Percentiles rank a stretch among this genome's conserved stretches.
Conservation (phyloP, 2,329 filamentous ascomycete species). For the Coleophoma cylindrospora region DNA sequence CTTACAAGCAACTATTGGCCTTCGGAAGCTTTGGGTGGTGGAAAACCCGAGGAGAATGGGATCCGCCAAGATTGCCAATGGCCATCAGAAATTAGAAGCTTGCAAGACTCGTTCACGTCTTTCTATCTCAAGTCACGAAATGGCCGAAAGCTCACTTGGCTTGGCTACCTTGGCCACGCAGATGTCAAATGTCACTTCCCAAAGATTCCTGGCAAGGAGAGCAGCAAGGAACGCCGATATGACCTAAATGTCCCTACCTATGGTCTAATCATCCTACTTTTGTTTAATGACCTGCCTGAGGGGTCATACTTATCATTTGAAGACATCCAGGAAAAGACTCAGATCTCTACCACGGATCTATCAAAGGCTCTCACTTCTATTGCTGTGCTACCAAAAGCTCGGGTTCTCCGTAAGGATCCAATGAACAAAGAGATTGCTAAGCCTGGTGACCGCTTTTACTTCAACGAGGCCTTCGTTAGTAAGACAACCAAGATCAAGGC, state of each 20-base stretch:
- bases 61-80: constrained; percentile 57
- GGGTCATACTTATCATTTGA: constrained; percentile 53
- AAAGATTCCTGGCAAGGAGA: constrained; percentile 64
- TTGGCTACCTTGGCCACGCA: constrained; percentile 66
- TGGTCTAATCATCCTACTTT: constrained; percentile 80
- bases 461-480: constrained; percentile 77
- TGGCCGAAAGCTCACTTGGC: constrained; percentile 84
- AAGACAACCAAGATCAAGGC: constrained; percentile 86
- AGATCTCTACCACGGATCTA: constrained; percentile 71
- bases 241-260: constrained; percentile 92
- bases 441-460: constrained; percentile 70
- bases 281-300: constrained; percentile 75
- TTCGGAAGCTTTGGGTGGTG: constrained; percentile 71
- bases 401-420: constrained; percentile 76
- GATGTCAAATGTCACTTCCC: constrained; percentile 81
- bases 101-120: constrained; percentile 81
- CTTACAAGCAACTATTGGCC: constrained; percentile 96
- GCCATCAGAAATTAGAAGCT: constrained; percentile 65
- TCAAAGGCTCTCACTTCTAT: constrained; percentile 75
- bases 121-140: constrained; percentile 87
- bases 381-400: constrained; percentile 76
- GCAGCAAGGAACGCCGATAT: constrained; percentile 66
- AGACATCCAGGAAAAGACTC: constrained; percentile 78
- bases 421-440: constrained; percentile 69
- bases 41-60: constrained; percentile 42